Conservation (phyloP, 225 moss, liverwort and hornwort genomes). For the Rhytidiadelphus loreus region DNA sequence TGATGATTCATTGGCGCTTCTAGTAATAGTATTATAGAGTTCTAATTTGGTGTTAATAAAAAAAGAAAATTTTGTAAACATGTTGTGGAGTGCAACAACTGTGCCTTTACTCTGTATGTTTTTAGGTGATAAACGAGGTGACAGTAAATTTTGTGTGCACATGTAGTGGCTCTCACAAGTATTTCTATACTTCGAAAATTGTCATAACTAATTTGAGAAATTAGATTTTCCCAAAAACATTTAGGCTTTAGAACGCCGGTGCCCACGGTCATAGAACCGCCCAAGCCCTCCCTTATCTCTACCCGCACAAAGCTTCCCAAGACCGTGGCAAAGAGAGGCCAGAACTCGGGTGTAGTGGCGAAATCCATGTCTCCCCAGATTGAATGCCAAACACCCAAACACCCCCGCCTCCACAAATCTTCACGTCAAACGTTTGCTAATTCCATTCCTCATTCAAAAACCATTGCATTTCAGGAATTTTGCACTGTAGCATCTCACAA, state of each 20-base stretch:
- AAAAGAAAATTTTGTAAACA: too few relatives aligned
- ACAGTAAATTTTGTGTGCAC: too few relatives aligned
- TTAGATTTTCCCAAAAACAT: too few relatives aligned
- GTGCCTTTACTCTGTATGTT: too few relatives aligned
- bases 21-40: too few relatives aligned
- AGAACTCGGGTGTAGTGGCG: neutral
- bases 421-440: neutral
- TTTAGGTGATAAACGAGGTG: too few relatives aligned
- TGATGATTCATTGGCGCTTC: too few relatives aligned
- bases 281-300: neutral
- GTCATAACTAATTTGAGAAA: too few relatives aligned
- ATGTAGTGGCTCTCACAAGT: too few relatives aligned
- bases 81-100: too few relatives aligned
- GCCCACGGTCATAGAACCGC: neutral
- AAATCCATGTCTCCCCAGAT: neutral
- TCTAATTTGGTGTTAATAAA: too few relatives aligned
- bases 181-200: too few relatives aligned
- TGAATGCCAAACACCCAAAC: neutral
- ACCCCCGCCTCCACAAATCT: neutral
- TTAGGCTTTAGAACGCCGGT: neutral
- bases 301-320: neutral
- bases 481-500: neutral
- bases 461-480: neutral
- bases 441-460: neutral
- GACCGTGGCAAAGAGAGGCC: neutral